Evolutionary conservation across 805 yeast species (phyloP).

Genomic region (Candida glaebosa): DNA sequence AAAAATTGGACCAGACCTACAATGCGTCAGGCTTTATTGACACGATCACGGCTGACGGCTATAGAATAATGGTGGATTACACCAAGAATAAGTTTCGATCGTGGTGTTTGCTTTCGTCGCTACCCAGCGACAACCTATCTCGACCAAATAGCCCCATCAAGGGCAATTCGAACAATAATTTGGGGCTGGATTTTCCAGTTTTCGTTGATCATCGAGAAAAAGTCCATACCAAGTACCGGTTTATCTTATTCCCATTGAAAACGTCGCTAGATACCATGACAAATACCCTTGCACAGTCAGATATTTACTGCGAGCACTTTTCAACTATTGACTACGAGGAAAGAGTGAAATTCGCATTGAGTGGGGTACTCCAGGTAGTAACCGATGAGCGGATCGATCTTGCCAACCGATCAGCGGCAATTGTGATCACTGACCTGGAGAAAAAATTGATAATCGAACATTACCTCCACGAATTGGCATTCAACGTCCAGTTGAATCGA

Average conservation of each 20-base stretch:
- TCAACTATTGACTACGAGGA: constrained; percentile 32
- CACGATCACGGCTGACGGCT: constrained; percentile 50
- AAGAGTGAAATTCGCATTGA: constrained; percentile 37
- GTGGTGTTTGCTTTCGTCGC: constrained; percentile 49
- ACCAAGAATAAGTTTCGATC: constrained; percentile 64
- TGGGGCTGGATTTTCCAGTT: constrained; percentile 12
- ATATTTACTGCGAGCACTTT: constrained; percentile 55
- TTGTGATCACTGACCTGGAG: constrained; percentile 28
- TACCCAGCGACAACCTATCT: constrained; percentile 33
- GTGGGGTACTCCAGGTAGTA: constrained; percentile 16
- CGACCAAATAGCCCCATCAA: constrained; percentile 20
- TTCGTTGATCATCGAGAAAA: constrained; percentile 23
- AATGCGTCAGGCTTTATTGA: constrained; percentile 44
- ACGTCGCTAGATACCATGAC: constrained; percentile 17
- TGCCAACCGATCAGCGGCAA: not conserved
- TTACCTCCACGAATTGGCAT: constrained; percentile 52
- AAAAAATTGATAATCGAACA: constrained; percentile 39
- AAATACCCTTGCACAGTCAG: constrained; percentile 38
- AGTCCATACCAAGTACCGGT: constrained; percentile 17
- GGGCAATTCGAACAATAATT: constrained; percentile 7
- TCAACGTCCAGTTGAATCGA: constrained; percentile 62
- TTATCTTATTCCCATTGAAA: constrained; percentile 18
- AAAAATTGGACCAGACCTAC: constrained; percentile 54
- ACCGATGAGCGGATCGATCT: not conserved
- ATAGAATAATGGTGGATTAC: constrained; percentile 65